Evolutionary conservation across 805 yeast genomes (phyloP).

Genomic region (Saccharomycopsis sp.): DNA sequence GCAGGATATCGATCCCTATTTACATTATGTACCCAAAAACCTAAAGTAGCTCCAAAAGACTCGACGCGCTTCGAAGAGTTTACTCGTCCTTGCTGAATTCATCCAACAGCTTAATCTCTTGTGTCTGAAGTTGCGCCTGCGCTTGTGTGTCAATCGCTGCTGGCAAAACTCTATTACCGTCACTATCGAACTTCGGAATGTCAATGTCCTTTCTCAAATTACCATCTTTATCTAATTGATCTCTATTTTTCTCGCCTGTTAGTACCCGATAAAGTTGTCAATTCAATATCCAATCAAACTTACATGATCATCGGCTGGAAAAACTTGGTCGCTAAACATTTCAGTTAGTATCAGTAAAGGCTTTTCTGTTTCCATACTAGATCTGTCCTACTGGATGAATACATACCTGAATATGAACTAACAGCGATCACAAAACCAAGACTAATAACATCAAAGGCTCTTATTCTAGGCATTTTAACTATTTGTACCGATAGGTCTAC

Average conservation of each 20-base stretch:
- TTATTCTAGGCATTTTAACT: conserved; percentile 27
- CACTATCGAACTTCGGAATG: conserved; percentile 46
- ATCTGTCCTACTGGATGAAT: not conserved
- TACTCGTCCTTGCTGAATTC: not conserved
- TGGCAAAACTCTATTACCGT: conserved; percentile 31
- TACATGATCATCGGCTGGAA: conserved; percentile 70
- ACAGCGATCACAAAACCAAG: conserved; percentile 23
- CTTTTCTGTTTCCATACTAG: not conserved
- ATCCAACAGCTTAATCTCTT: not conserved
- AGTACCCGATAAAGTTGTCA: conserved; percentile 3
- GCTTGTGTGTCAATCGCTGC: not conserved
- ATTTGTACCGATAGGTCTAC: no score
- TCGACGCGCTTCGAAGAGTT: not conserved
- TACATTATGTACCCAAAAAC: no score
- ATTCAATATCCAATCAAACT: conserved; percentile 26
- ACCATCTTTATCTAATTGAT: conserved; percentile 59
- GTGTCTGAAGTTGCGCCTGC: not conserved
- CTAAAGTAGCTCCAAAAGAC: no score
- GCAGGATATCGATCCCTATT: no score
- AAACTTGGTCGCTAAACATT: conserved; percentile 45
- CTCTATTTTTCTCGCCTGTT: conserved; percentile 34
- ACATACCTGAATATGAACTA: conserved; percentile 19
- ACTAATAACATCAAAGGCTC: conserved; percentile 26
- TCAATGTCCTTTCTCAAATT: conserved; percentile 53
- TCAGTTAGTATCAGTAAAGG: not conserved